Evolutionary conservation across 331 rosid species (phyloP).

Genomic region (Prunus yedoensis): DNA sequence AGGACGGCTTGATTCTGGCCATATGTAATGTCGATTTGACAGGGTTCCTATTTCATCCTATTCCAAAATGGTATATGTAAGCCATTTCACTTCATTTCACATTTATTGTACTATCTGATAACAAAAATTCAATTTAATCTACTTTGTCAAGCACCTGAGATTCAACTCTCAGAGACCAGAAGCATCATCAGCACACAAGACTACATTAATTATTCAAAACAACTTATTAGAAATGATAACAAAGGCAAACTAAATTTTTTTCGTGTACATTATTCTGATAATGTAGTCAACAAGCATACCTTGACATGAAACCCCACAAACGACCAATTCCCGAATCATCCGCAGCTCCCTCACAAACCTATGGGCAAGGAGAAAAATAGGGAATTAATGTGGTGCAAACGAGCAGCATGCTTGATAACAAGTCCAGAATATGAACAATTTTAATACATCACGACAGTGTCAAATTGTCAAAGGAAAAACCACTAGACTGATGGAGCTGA

Average conservation of each 20-base stretch:
- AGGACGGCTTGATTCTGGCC: neutral
- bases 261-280: neutral
- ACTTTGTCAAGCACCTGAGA: neutral
- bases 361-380: slow-evolving; percentile 20
- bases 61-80: neutral
- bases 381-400: neutral
- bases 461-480: neutral
- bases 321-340: slow-evolving; percentile 86
- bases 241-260: neutral
- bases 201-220: neutral
- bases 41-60: neutral
- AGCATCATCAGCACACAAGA: neutral
- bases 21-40: neutral
- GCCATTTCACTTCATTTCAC: slow-evolving; percentile 4
- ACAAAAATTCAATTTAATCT: neutral
- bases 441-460: neutral
- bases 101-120: neutral
- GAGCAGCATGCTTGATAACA: neutral
- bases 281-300: slow-evolving; percentile 39
- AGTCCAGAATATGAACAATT: neutral
- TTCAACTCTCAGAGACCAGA: neutral
- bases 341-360: slow-evolving; percentile 72
- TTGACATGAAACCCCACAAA: slow-evolving; percentile 83
- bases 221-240: neutral
- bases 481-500: neutral